These are phyloP conservation scores for Amphibolis antarctica DNA, from an alignment of 106 monocot species.

Conservation along the genomic window DNA sequence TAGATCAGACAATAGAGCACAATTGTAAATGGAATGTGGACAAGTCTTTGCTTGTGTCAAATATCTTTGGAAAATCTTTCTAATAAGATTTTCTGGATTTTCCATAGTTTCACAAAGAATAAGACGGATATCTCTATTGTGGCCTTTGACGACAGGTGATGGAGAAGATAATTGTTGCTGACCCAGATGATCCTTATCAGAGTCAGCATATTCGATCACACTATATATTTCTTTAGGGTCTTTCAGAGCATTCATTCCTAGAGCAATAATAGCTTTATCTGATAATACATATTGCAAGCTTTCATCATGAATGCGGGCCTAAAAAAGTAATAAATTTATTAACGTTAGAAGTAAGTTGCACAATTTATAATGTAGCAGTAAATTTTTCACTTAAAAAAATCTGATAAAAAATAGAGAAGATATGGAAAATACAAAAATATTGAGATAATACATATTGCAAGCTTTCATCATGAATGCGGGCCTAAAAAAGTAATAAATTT, in stretches of 20 bases:
- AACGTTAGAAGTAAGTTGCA: background rate
- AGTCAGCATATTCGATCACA: conserved; percentile 39
- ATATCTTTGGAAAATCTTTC: conserved; percentile 42
- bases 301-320: conserved; percentile 96
- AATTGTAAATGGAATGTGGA: conserved; percentile 63
- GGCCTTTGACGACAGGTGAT: conserved; percentile 50
- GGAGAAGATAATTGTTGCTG: conserved; percentile 28
- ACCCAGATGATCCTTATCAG: conserved; percentile 15
- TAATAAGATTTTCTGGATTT: conserved; percentile 42
- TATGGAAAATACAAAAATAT: too few species aligned
- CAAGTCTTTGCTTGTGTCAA: conserved; percentile 30
- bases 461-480: conserved; percentile 93
- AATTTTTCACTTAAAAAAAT: too few species aligned
- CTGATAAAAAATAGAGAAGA: too few species aligned
- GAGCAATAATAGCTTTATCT: conserved; percentile 61
- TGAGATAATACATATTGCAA: conserved; percentile 27
- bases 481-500: conserved; percentile 30
- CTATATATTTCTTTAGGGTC: conserved; percentile 31
- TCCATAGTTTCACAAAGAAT: conserved; percentile 37
- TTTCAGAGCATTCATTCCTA: conserved; percentile 47
- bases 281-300: conserved; percentile 76
- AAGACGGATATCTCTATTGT: conserved; percentile 46
- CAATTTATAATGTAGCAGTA: too few species aligned
- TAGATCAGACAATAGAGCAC: conserved; percentile 55
- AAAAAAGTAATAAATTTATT: conserved; percentile 3